These are phyloP conservation scores for Mycena metata DNA, from an alignment of 768 basidiomycete genomes.

Conservation along the genomic window DNA sequence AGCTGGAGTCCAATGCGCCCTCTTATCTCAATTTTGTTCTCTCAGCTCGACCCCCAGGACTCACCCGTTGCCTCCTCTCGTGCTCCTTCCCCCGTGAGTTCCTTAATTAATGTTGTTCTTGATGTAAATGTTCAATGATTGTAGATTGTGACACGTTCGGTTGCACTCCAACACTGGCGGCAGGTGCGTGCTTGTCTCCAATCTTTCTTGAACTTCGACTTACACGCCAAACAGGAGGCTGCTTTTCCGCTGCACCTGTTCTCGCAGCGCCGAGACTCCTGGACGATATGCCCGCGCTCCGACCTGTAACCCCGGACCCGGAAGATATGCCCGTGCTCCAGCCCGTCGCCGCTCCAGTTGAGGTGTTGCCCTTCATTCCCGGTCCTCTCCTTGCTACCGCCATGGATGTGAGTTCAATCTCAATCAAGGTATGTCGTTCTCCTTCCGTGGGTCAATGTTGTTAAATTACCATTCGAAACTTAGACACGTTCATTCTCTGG, in stretches of 20 bases:
- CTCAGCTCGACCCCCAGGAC: too few relatives aligned
- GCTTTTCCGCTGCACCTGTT: not conserved
- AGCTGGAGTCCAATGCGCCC: too few relatives aligned
- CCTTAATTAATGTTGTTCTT: too few relatives aligned
- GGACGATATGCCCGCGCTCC: not conserved
- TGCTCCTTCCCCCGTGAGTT: too few relatives aligned
- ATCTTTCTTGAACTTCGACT: not conserved
- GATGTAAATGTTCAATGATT: too few relatives aligned
- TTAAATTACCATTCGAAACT: too few relatives aligned
- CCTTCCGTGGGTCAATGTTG: too few relatives aligned
- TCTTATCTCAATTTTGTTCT: too few relatives aligned
- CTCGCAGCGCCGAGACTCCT: too few relatives aligned
- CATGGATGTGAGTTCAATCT: not conserved
- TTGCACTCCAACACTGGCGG: conserved; percentile 12
- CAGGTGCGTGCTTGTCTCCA: not conserved
- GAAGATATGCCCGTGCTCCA: not conserved
- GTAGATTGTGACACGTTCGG: not conserved
- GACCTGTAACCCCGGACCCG: too few relatives aligned
- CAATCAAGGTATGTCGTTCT: conserved; percentile 6
- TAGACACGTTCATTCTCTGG: not conserved
- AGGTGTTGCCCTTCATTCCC: not conserved
- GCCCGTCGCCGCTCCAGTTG: too few relatives aligned
- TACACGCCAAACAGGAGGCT: not conserved
- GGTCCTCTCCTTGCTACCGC: conserved; percentile 7
- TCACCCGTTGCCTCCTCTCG: too few relatives aligned